These are phyloP conservation scores for Phytopythium boreale DNA, from an alignment of 352 stramenopile genomes.

Conservation along the genomic window DNA sequence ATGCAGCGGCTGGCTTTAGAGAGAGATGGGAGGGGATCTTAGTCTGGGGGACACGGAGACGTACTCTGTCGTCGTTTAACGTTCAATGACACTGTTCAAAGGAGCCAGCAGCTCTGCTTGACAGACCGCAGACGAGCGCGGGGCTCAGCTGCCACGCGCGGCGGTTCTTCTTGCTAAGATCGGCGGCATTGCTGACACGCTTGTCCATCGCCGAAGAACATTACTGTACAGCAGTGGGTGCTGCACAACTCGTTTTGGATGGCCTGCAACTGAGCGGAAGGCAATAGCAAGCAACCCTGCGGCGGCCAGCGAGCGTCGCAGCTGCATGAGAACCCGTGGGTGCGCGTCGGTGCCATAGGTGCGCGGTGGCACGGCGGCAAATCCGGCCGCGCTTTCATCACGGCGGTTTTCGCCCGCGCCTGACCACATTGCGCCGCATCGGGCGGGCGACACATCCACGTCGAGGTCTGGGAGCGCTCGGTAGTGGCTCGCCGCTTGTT, in stretches of 20 bases:
- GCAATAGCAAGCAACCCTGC: background rate
- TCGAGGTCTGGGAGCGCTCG: too few species aligned
- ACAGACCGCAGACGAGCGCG: too few species aligned
- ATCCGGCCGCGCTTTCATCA: background rate
- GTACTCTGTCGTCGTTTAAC: too few species aligned
- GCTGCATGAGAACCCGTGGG: background rate
- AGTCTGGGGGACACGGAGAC: too few species aligned
- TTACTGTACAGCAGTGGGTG: too few species aligned
- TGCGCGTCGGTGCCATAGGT: background rate
- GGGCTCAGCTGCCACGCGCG: background rate
- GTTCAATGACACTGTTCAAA: too few species aligned
- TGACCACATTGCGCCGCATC: background rate
- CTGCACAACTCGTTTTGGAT: background rate
- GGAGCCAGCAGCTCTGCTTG: too few species aligned
- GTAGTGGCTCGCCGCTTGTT: background rate
- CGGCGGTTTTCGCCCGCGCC: background rate
- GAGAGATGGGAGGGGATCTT: too few species aligned
- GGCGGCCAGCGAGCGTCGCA: background rate
- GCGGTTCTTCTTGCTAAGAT: background rate
- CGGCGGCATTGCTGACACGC: background rate
- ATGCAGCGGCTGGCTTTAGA: too few species aligned
- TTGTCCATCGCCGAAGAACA: too few species aligned
- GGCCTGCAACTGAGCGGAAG: too few species aligned
- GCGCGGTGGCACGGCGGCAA: background rate
- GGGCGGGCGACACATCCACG: too few species aligned